Conservation (phyloP, 768 basidiomycete genomes). For the Hygrophoropsis aurantiaca region DNA sequence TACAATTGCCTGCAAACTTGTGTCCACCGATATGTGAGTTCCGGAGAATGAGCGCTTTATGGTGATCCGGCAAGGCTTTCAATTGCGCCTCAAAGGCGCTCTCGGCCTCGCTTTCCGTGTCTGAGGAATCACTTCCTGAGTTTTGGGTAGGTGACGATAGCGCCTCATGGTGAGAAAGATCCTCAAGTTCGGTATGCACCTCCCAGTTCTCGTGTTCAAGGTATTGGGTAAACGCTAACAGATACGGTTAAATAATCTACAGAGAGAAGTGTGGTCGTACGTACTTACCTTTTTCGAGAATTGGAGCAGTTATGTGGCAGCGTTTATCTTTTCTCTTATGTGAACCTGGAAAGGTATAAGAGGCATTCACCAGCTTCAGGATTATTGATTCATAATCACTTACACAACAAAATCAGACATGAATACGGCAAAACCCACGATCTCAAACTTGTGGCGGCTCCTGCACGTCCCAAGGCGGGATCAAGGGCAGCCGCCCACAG, state of each 20-base stretch:
- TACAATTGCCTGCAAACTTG: conserved; percentile 87
- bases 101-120: conserved; percentile 53
- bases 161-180: conserved; percentile 31
- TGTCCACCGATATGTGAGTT: conserved; percentile 94
- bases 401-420: conserved; percentile 87
- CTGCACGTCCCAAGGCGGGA: conserved; percentile 53
- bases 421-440: conserved; percentile 88
- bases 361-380: conserved; percentile 1
- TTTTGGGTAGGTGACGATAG: too few relatives aligned
- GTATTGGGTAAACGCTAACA: conserved; percentile 58
- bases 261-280: conserved; percentile 3
- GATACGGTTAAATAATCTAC: conserved; percentile 14
- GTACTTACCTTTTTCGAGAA: conserved; percentile 69
- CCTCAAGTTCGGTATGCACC: conserved; percentile 72
- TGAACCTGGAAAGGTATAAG: conserved; percentile 56
- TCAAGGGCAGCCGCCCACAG: conserved; percentile 68
- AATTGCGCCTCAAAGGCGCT: conserved; percentile 48
- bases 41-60: conserved; percentile 78
- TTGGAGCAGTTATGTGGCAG: conserved; percentile 84
- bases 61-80: conserved; percentile 48
- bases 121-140: conserved; percentile 38
- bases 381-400: conserved; percentile 20
- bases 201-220: conserved; percentile 73
- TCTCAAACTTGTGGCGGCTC: conserved; percentile 46
- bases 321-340: conserved; percentile 93